phyloP scores from a whole-genome alignment of 2,329 filamentous ascomycete species.

The Ceratocystis huliohia region DNA sequence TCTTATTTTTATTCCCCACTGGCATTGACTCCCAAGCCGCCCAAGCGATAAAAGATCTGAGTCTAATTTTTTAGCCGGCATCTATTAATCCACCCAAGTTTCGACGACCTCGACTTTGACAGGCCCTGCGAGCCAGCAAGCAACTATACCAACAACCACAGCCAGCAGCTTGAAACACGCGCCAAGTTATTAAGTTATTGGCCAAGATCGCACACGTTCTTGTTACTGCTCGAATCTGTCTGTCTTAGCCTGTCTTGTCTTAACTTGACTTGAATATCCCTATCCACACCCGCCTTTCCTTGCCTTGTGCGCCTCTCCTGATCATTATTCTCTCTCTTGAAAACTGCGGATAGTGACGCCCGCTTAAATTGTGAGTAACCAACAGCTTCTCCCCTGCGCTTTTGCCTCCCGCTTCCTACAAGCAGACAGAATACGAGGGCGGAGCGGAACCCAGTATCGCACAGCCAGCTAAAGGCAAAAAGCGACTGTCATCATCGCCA shows the following conservation, averaged over 20 bases:
- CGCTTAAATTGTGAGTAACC: slow-evolving; percentile 1
- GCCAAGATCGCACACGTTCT: background rate
- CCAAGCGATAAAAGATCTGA: background rate
- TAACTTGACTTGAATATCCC: background rate
- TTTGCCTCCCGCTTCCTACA: background rate
- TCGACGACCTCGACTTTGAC: no score
- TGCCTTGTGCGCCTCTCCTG: background rate
- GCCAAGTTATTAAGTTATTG: background rate
- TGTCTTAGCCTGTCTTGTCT: background rate
- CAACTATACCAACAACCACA: background rate
- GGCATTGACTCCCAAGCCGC: background rate
- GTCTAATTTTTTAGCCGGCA: background rate
- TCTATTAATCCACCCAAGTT: background rate
- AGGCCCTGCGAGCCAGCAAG: no score
- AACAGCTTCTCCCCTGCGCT: background rate
- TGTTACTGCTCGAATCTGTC: background rate
- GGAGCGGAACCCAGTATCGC: background rate
- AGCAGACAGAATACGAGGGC: background rate
- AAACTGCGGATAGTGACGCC: background rate
- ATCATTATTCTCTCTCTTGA: background rate
- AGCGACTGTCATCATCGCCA: no score
- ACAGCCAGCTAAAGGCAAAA: background rate
- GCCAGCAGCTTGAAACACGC: background rate
- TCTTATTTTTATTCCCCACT: slow-evolving; percentile 26
- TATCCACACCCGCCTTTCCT: background rate